Evolutionary conservation across 495 filamentous ascomycete species (phyloP).

Genomic region (Chlorociboria aeruginascens): DNA sequence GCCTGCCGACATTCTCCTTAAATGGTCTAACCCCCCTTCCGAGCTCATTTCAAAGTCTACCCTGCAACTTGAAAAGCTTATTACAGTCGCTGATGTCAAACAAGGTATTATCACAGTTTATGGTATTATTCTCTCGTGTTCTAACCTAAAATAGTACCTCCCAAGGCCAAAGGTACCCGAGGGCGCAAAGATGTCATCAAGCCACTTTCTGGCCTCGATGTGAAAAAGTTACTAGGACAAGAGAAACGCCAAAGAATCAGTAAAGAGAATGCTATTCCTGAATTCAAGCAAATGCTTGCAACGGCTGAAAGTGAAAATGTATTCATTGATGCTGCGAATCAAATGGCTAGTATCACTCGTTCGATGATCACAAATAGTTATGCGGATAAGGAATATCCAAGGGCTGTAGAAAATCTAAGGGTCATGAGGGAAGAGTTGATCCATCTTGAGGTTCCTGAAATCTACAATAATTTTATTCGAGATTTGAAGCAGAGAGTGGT

Average conservation of each 20-base stretch:
- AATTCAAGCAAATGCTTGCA: conserved; percentile 72
- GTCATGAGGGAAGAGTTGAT: conserved; percentile 70
- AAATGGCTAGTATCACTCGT: conserved; percentile 62
- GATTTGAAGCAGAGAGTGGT: conserved; percentile 62
- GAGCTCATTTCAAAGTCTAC: conserved; percentile 42
- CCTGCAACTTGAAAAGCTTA: conserved; percentile 39
- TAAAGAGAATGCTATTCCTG: conserved; percentile 70
- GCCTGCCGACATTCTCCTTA: conserved; percentile 53
- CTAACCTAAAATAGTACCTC: conserved; percentile 46
- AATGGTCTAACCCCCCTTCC: conserved; percentile 63
- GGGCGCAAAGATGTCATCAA: conserved; percentile 53
- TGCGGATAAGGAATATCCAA: conserved; percentile 61
- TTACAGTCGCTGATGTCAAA: conserved; percentile 68
- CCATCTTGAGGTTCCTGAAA: conserved; percentile 58
- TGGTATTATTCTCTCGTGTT: background rate
- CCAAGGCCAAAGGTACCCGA: conserved; percentile 66
- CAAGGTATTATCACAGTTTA: conserved; percentile 42
- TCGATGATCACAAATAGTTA: conserved; percentile 61
- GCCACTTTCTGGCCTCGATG: conserved; percentile 84
- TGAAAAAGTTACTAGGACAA: conserved; percentile 59
- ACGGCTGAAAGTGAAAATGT: conserved; percentile 46
- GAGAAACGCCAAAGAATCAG: conserved; percentile 48
- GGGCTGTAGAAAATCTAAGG: conserved; percentile 62
- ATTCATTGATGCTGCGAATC: conserved; percentile 56
- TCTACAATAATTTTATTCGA: conserved; percentile 67